A percentile compares a stretch with the other conserved stretches of the same genome.
phyloP scores from a whole-genome alignment of 2,329 filamentous ascomycete genomes.

The Drechmeria coniospora region DNA sequence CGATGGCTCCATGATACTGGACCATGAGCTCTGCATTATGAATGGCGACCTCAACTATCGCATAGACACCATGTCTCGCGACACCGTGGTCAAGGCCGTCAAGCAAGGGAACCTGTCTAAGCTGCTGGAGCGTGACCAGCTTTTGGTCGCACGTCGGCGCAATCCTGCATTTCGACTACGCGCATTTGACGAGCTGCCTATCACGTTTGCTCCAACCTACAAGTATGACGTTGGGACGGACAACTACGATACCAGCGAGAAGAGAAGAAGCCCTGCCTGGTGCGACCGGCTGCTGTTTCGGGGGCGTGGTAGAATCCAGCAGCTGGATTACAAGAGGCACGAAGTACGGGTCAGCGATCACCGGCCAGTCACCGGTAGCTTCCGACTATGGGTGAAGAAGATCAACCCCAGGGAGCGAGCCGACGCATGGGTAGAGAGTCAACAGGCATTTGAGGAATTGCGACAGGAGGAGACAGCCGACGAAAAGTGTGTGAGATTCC shows the following conservation, averaged over 20 bases:
- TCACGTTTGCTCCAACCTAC: slow-evolving; percentile 89
- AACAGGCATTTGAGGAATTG: slow-evolving; percentile 58
- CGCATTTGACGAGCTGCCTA: slow-evolving; percentile 79
- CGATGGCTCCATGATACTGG: slow-evolving; percentile 84
- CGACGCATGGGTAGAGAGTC: slow-evolving; percentile 54
- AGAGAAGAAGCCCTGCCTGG: slow-evolving; percentile 88
- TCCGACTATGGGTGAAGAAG: slow-evolving; percentile 72
- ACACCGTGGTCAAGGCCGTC: slow-evolving; percentile 78
- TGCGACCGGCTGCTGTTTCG: slow-evolving; percentile 88
- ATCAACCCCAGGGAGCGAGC: slow-evolving; percentile 54
- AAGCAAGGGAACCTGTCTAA: slow-evolving; percentile 68
- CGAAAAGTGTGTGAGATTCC: slow-evolving; percentile 52
- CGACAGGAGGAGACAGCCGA: slow-evolving; percentile 52
- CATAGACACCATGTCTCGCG: slow-evolving; percentile 91
- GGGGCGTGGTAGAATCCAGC: slow-evolving; percentile 65
- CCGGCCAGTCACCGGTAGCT: slow-evolving; percentile 73
- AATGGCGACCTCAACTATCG: slow-evolving; percentile 97
- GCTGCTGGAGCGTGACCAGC: slow-evolving; percentile 82
- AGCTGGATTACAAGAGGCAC: slow-evolving; percentile 76
- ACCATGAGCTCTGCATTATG: slow-evolving; percentile 92
- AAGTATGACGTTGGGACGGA: slow-evolving; percentile 97
- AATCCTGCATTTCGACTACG: slow-evolving; percentile 82
- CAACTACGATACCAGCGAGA: slow-evolving; percentile 86
- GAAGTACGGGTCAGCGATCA: slow-evolving; percentile 88
- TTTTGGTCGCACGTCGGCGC: slow-evolving; percentile 74